Conservation (phyloP, 179 eudicot genomes). For the Gypsophila paniculata region DNA sequence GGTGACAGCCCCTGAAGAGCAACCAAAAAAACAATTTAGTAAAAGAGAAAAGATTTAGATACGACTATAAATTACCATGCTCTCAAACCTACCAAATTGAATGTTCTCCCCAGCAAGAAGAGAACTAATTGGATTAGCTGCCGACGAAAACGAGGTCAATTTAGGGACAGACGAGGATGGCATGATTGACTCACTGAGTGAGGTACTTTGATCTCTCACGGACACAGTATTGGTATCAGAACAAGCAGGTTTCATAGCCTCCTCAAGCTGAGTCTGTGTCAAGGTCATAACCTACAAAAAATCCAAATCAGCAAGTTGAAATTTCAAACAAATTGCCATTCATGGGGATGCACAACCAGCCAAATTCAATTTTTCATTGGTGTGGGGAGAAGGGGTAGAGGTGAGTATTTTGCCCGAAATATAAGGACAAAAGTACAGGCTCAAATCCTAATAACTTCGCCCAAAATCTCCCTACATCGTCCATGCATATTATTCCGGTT, state of each 20-base stretch:
- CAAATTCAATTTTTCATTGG: background rate
- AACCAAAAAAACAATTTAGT: constrained; percentile 20
- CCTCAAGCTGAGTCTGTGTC: constrained; percentile 82
- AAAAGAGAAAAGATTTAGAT: constrained; percentile 1
- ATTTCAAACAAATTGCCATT: background rate
- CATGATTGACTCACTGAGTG: constrained; percentile 41
- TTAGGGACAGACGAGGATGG: constrained; percentile 55
- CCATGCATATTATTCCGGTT: background rate
- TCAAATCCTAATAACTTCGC: constrained; percentile 4
- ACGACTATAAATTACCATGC: constrained; percentile 6
- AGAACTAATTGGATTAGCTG: constrained; percentile 75
- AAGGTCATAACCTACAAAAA: constrained; percentile 70
- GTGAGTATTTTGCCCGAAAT: background rate
- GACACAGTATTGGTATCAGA: constrained; percentile 43
- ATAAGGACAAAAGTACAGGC: background rate
- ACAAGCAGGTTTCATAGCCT: constrained; percentile 78
- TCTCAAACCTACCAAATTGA: constrained; percentile 66
- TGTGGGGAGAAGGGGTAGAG: background rate
- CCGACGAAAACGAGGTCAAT: constrained; percentile 51
- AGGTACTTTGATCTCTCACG: constrained; percentile 41
- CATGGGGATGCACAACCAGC: background rate
- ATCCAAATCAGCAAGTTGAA: constrained; percentile 13
- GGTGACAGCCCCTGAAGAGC: constrained; percentile 82
- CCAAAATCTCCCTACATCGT: background rate
- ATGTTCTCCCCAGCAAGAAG: constrained; percentile 97